Evolutionary conservation across 306 rosid species (phyloP).

Genomic region (Dalbergia oliveri): DNA sequence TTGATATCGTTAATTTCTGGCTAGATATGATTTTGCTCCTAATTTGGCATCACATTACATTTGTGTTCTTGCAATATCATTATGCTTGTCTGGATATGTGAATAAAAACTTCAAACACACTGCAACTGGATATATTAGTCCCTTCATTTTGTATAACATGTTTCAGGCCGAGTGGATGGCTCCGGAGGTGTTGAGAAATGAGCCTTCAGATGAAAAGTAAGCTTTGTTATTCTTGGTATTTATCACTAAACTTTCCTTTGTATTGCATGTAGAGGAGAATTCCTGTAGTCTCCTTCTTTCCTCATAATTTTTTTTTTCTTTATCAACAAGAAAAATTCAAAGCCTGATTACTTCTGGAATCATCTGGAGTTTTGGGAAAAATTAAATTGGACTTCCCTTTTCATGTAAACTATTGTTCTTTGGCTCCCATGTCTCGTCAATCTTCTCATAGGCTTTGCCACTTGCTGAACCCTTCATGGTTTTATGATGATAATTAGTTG

Average conservation of each 20-base stretch:
- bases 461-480: constrained; percentile 12
- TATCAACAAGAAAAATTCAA: neutral
- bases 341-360: neutral
- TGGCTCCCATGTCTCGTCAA: constrained; percentile 5
- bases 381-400: neutral
- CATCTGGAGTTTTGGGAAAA: constrained; percentile 1
- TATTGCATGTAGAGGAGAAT: neutral
- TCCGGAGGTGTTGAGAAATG: constrained; percentile 95
- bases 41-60: constrained; percentile 24
- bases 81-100: neutral
- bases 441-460: constrained; percentile 8
- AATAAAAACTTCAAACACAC: constrained; percentile 20
- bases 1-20: neutral
- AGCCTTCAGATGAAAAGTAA: constrained; percentile 96
- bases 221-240: constrained; percentile 34
- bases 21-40: neutral
- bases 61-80: constrained; percentile 13
- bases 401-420: constrained; percentile 4
- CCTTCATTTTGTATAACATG: constrained; percentile 40
- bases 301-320: neutral
- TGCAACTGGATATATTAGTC: constrained; percentile 36
- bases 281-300: neutral
- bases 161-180: constrained; percentile 99
- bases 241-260: neutral
- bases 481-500: constrained; percentile 28